Evolutionary conservation across 1,284 basidiomycete genomes (phyloP).

Genomic region (Porogramme epimiltina): DNA sequence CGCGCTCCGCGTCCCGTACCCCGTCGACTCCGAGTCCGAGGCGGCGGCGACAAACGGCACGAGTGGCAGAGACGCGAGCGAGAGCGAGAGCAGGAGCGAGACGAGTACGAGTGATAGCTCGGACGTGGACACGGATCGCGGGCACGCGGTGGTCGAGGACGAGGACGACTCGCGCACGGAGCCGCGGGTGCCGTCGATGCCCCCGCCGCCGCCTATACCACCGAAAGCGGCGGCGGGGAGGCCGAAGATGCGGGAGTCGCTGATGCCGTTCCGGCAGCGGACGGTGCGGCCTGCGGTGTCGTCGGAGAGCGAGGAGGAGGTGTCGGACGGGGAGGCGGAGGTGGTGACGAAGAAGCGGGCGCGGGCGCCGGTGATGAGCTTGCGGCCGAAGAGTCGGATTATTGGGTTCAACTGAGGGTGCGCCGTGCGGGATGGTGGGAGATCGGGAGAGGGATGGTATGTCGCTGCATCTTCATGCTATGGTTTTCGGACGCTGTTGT

Average conservation of each 20-base stretch:
- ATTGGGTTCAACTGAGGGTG: conserved; percentile 39
- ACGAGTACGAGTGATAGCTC: no score
- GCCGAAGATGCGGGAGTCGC: conserved; percentile 3
- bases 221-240: conserved; percentile 23
- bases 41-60: neutral
- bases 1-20: conserved; percentile 14
- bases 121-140: no score
- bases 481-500: conserved; percentile 2
- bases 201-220: neutral
- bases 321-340: conserved; percentile 42
- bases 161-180: no score
- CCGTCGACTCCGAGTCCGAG: neutral
- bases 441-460: neutral
- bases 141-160: no score
- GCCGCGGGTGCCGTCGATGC: no score
- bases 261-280: conserved; percentile 12
- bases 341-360: conserved; percentile 46
- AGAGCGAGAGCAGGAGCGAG: neutral
- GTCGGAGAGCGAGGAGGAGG: conserved; percentile 65
- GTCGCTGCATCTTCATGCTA: conserved; percentile 5
- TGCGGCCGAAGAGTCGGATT: conserved; percentile 61
- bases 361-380: conserved; percentile 46
- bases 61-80: conserved; percentile 33
- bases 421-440: no score
- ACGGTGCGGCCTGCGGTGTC: conserved; percentile 36